Conservation (phyloP, 768 basidiomycete genomes). For the Pleurotus tuber-regium region DNA sequence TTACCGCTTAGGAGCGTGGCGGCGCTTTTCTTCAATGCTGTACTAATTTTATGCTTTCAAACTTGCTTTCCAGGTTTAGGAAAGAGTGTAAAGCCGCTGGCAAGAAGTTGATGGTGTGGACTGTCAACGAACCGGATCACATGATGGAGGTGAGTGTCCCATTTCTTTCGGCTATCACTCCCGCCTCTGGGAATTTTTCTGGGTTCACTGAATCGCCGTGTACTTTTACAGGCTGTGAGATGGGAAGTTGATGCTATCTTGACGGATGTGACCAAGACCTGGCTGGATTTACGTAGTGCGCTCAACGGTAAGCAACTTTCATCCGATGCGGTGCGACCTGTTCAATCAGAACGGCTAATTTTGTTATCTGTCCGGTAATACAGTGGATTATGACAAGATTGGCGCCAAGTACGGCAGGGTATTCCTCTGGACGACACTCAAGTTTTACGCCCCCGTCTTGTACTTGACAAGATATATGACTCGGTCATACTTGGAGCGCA, state of each 20-base stretch:
- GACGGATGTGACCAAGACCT: constrained; percentile 70
- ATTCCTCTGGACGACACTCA: constrained; percentile 72
- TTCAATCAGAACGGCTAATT: no score
- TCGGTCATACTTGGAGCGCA: constrained; percentile 29
- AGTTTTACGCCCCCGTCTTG: constrained; percentile 54
- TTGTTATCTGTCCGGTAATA: constrained; percentile 2
- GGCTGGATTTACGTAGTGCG: constrained; percentile 60
- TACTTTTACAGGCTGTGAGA: constrained; percentile 60
- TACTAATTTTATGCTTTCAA: constrained; percentile 2
- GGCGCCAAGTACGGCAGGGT: constrained; percentile 58
- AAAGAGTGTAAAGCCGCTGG: constrained; percentile 73
- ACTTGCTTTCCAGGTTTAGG: constrained; percentile 56
- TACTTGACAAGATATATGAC: constrained; percentile 22
- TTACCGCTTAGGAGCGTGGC: neutral
- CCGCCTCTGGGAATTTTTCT: neutral
- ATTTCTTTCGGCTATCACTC: neutral
- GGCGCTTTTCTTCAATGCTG: no score
- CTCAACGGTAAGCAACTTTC: constrained; percentile 46
- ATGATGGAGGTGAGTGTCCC: constrained; percentile 79
- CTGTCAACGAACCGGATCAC: constrained; percentile 84
- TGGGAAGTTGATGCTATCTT: constrained; percentile 81
- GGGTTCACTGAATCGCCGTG: neutral
- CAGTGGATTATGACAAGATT: constrained; percentile 69
- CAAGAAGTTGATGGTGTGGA: constrained; percentile 93
- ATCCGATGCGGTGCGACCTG: neutral